Percentiles rank a stretch among this genome's conserved stretches.
phyloP scores from a whole-genome alignment of 768 basidiomycete species.

The Kwoniella sp. region DNA sequence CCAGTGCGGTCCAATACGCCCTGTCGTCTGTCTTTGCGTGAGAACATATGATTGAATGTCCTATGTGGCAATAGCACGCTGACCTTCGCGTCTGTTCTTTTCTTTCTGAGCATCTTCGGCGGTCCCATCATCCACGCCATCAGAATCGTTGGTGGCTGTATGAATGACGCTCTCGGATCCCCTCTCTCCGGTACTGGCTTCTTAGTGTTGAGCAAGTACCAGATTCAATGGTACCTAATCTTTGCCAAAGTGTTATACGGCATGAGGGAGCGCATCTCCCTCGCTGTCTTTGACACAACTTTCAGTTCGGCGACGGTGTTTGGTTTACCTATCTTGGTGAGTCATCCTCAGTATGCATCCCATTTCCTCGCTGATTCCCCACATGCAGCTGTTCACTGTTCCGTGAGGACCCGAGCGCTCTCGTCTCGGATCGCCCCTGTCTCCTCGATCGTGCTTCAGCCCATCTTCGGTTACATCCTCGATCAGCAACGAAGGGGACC shows the following conservation, averaged over 20 bases:
- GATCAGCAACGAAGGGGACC: neutral
- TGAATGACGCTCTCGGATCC: conserved; percentile 24
- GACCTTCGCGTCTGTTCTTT: neutral
- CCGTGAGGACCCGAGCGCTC: conserved; percentile 12
- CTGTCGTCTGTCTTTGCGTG: conserved; percentile 22
- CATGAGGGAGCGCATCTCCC: conserved; percentile 9
- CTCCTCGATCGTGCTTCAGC: conserved; percentile 1
- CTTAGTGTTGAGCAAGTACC: conserved; percentile 21
- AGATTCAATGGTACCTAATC: conserved; percentile 10
- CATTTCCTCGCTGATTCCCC: neutral
- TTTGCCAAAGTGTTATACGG: conserved; percentile 13
- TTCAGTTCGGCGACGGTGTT: conserved; percentile 16
- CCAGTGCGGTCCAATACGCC: conserved; percentile 24
- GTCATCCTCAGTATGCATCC: neutral
- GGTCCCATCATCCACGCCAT: conserved; percentile 41
- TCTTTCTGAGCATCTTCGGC: conserved; percentile 21
- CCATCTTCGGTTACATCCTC: conserved; percentile 1
- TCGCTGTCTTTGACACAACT: conserved; percentile 4
- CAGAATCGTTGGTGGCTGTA: conserved; percentile 36
- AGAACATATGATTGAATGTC: too few species aligned
- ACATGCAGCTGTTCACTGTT: conserved; percentile 2
- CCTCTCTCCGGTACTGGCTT: conserved; percentile 29
- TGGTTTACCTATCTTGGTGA: conserved; percentile 10
- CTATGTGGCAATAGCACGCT: too few species aligned
- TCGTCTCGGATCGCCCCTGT: conserved; percentile 4